Conservation (phyloP, 805 yeast species). For the Kodamaea fukazawae region DNA sequence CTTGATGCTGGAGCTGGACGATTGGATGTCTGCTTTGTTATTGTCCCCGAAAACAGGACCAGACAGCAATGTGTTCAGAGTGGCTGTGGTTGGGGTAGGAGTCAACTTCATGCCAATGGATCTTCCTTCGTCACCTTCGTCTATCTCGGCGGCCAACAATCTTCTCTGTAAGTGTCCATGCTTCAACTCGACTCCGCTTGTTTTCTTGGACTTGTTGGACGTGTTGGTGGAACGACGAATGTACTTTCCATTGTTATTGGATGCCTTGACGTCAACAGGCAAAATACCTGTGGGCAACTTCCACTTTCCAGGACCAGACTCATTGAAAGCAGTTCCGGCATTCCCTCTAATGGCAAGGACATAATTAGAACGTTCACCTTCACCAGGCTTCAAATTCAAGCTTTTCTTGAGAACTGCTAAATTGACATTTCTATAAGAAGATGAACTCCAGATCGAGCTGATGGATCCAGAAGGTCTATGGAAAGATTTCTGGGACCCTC, state of each 20-base stretch:
- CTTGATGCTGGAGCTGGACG: conserved; percentile 16
- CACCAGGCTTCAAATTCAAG: conserved; percentile 41
- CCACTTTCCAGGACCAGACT: conserved; percentile 46
- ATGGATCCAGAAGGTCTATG: conserved; percentile 29
- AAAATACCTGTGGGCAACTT: conserved; percentile 55
- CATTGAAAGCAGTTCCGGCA: conserved; percentile 50
- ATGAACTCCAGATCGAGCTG: conserved; percentile 34
- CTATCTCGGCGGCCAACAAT: conserved; percentile 72
- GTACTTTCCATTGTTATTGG: conserved; percentile 21
- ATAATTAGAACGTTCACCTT: conserved; percentile 52
- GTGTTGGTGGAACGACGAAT: conserved; percentile 23
- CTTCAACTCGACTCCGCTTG: conserved; percentile 53
- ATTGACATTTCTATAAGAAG: conserved; percentile 35
- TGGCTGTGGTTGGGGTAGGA: conserved; percentile 4
- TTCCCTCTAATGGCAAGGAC: conserved; percentile 42
- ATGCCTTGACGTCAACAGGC: conserved; percentile 33
- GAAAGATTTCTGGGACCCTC: conserved; percentile 9
- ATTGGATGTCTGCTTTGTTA: conserved; percentile 7
- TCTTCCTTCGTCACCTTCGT: conserved; percentile 48
- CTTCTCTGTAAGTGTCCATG: conserved; percentile 65
- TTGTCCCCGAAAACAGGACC: not conserved
- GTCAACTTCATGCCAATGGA: conserved; percentile 10
- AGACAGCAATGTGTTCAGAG: conserved; percentile 7
- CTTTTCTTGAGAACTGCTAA: conserved; percentile 36
- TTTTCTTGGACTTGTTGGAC: conserved; percentile 21